These are phyloP conservation scores for Microdochium trichocladiopsis DNA, from an alignment of 2,329 filamentous ascomycete species.

Conservation along the genomic window DNA sequence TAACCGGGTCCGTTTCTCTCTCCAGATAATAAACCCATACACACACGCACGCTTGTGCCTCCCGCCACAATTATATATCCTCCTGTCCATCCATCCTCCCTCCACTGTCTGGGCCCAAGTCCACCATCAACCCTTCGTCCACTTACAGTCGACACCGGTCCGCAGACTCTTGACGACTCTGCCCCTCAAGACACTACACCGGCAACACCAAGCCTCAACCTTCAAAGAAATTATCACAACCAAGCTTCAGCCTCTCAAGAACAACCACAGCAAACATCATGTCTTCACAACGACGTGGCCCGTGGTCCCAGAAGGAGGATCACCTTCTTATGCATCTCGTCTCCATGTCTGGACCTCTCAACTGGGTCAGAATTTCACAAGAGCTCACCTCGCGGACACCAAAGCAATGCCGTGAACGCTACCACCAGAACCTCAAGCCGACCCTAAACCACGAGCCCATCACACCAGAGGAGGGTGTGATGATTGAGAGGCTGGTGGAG, in stretches of 20 bases:
- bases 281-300: slow-evolving; percentile 48
- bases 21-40: neutral
- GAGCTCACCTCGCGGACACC: slow-evolving; percentile 72
- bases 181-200: too few species aligned
- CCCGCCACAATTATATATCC: slow-evolving; percentile 1
- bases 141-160: too few species aligned
- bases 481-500: slow-evolving; percentile 71
- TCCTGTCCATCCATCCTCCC: neutral
- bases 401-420: slow-evolving; percentile 93
- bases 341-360: slow-evolving; percentile 63
- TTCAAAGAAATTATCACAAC: neutral
- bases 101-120: too few species aligned
- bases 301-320: slow-evolving; percentile 79
- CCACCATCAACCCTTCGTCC: neutral
- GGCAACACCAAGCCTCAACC: neutral
- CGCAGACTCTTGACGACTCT: too few species aligned
- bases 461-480: slow-evolving; percentile 58
- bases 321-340: slow-evolving; percentile 63
- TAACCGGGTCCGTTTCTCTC: neutral
- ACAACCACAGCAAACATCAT: slow-evolving; percentile 1
- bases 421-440: slow-evolving; percentile 86
- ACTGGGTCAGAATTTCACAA: slow-evolving; percentile 84
- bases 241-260: neutral
- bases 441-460: slow-evolving; percentile 68
- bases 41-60: neutral